Evolutionary conservation across 371 early-diverging fungal species (phyloP), one percentile per base, ranked within the genome.

Genomic region (Smittium culicis): DNA sequence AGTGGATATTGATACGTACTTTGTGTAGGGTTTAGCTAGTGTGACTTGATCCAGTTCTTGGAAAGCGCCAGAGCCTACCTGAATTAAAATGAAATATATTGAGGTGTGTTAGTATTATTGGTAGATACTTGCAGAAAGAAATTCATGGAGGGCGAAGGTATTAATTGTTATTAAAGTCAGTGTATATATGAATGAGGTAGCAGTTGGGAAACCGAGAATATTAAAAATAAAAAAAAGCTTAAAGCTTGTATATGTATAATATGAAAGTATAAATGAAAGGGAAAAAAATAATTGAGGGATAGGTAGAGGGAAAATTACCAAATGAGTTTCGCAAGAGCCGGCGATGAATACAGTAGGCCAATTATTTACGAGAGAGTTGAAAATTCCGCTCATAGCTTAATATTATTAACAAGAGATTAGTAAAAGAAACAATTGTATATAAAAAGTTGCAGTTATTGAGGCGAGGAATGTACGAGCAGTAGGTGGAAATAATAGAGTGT

Each of bases 31-130:
- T 32, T 77, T 69, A 68, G 81, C 81, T 29, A 82, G 82, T 64
- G 82, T 86, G 0, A 89, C 85, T 75, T 90, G 91, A 67, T 79
- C 80, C 27, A 83, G 74, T 67, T 90, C 91, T 76, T 90, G 91
- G 71, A 90, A 90, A 1, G 86, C 89, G 1, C 91, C 91, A 67
- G 78, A 79, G 54, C 85, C 86, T 61, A 74, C 76, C 66, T 65
- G 24, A 34, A 59, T 59, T n/a, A n/a, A 11, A 20, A 45, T 45
- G 45, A 20, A 45, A 45, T n/a, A n/a, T n/a, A n/a, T n/a, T n/a
- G n/a, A n/a, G n/a, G n/a, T n/a, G n/a, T n/a, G n/a, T n/a, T n/a
- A n/a, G n/a, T n/a, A n/a, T n/a, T n/a, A n/a, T n/a, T n/a, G n/a
- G n/a, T n/a, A n/a, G n/a, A n/a, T n/a, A n/a, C n/a, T n/a, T n/a